Conservation (phyloP, 306 rosid species). For the Sicyos edulis region DNA sequence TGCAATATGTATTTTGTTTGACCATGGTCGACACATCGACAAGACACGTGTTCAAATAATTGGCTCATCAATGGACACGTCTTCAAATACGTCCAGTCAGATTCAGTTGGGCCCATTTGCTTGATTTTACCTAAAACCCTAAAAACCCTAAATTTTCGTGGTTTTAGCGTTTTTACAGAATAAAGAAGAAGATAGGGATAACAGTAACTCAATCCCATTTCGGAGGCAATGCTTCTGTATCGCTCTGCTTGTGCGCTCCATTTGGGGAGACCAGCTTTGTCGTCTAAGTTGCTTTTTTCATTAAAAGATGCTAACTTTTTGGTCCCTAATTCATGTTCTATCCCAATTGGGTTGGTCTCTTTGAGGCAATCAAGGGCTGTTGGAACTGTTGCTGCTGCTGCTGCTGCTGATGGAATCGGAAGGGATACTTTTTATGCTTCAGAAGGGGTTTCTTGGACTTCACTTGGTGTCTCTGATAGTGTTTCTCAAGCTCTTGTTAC, state of each 20-base stretch:
- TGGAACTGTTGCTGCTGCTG: constrained; percentile 26
- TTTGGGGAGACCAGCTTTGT: constrained; percentile 37
- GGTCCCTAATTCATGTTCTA: constrained; percentile 23
- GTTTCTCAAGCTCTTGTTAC: constrained; percentile 58
- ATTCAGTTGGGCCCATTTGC: background rate
- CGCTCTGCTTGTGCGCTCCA: constrained; percentile 52
- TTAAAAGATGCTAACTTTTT: constrained; percentile 32
- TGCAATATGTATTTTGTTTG: constrained; percentile 1
- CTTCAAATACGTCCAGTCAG: background rate
- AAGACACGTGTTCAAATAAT: constrained; percentile 17
- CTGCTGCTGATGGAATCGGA: constrained; percentile 33
- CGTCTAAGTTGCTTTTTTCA: constrained; percentile 42
- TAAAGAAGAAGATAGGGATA: constrained; percentile 16
- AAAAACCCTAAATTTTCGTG: background rate
- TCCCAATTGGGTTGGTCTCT: constrained; percentile 33
- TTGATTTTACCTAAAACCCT: constrained; percentile 6
- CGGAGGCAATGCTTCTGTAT: constrained; percentile 35
- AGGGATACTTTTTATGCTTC: constrained; percentile 67
- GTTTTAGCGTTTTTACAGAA: background rate
- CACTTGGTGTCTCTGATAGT: constrained; percentile 70
- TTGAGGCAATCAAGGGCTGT: constrained; percentile 29
- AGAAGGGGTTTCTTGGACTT: constrained; percentile 68
- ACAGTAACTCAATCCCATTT: background rate
- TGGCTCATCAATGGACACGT: background rate
- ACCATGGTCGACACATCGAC: background rate